Conservation (phyloP, 139 green algal species). For the Picochlorum sp. region DNA sequence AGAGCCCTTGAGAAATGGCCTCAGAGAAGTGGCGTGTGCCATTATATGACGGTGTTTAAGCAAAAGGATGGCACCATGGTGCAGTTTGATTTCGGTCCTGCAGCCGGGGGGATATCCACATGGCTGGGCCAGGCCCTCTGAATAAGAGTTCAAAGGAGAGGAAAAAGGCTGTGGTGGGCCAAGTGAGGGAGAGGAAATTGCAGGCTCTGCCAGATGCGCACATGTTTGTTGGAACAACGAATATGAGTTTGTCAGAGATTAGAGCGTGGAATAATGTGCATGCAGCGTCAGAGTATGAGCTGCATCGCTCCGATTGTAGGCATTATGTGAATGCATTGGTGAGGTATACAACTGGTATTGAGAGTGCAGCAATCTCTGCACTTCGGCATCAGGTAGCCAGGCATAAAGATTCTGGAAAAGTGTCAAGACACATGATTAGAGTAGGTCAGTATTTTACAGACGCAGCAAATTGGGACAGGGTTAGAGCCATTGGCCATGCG, state of each 20-base stretch:
- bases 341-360: slow-evolving; percentile 47
- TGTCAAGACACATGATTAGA: slow-evolving; percentile 22
- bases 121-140: slow-evolving; percentile 19
- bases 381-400: slow-evolving; percentile 4
- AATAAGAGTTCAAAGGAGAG: not conserved
- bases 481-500: slow-evolving; percentile 22
- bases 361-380: slow-evolving; percentile 18
- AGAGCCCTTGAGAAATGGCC: slow-evolving; percentile 16
- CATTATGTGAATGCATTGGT: slow-evolving; percentile 59
- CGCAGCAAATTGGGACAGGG: slow-evolving; percentile 37
- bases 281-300: slow-evolving; percentile 28
- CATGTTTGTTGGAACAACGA: slow-evolving; percentile 48
- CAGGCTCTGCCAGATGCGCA: slow-evolving; percentile 30
- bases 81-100: slow-evolving; percentile 63
- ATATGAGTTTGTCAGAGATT: slow-evolving; percentile 44
- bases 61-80: slow-evolving; percentile 35
- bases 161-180: slow-evolving; percentile 6
- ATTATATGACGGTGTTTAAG: slow-evolving; percentile 59
- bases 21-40: slow-evolving; percentile 52
- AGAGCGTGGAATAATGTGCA: slow-evolving; percentile 41
- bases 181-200: slow-evolving; percentile 39
- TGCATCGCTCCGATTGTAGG: slow-evolving; percentile 55
- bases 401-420: not conserved
- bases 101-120: slow-evolving; percentile 40
- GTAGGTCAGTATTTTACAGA: slow-evolving; percentile 40